Evolutionary conservation across 495 filamentous ascomycete genomes (phyloP).

Genomic region (Aspergillus heteromorphus): DNA sequence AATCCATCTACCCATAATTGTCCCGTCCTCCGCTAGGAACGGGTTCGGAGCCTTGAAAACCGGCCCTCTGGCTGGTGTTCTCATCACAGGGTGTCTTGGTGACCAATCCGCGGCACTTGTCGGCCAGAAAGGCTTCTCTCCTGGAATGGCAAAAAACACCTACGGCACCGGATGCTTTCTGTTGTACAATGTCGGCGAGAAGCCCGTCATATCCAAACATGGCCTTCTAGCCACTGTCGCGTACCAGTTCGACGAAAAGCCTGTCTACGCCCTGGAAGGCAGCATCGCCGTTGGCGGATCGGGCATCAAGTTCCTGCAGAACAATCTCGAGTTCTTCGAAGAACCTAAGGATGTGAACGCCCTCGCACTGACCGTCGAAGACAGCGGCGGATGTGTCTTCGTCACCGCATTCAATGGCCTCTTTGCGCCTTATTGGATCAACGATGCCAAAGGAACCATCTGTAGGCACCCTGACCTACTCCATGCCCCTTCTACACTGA

Average conservation of each 20-base stretch:
- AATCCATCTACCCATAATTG: slow-evolving; percentile 74
- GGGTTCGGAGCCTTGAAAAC: slow-evolving; percentile 64
- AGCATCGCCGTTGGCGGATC: slow-evolving; percentile 91
- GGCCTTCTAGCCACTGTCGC: slow-evolving; percentile 90
- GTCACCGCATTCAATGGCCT: slow-evolving; percentile 95
- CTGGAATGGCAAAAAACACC: slow-evolving; percentile 91
- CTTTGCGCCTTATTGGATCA: slow-evolving; percentile 97
- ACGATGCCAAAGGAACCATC: slow-evolving; percentile 88
- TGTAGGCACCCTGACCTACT: slow-evolving; percentile 44
- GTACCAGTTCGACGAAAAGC: slow-evolving; percentile 62
- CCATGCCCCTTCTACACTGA: neutral
- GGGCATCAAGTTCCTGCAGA: slow-evolving; percentile 82
- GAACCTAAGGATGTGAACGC: slow-evolving; percentile 72
- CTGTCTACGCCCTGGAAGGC: slow-evolving; percentile 88
- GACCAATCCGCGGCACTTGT: slow-evolving; percentile 93
- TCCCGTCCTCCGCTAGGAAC: slow-evolving; percentile 71
- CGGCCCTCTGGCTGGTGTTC: slow-evolving; percentile 62
- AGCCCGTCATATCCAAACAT: slow-evolving; percentile 84
- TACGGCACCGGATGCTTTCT: slow-evolving; percentile 96
- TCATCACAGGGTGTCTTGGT: slow-evolving; percentile 81
- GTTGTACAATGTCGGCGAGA: slow-evolving; percentile 85
- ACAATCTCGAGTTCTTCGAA: slow-evolving; percentile 77
- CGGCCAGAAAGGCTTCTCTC: slow-evolving; percentile 83
- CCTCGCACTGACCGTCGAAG: slow-evolving; percentile 70
- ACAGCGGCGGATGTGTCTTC: slow-evolving; percentile 90